Conservation (phyloP, 768 basidiomycete genomes). For the Tubosaeta brunneosetosa region DNA sequence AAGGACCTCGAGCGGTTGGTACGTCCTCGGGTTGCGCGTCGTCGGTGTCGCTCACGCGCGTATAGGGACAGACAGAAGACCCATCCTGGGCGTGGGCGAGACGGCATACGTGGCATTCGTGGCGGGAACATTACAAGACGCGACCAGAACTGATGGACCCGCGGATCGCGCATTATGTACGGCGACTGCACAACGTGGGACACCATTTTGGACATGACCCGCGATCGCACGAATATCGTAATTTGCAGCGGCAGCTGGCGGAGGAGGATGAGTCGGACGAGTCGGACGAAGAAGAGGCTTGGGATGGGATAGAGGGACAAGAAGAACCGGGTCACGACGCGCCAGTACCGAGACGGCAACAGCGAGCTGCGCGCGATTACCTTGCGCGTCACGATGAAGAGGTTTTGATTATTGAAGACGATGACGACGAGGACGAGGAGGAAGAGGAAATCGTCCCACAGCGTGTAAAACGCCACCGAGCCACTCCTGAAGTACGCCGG, state of each 20-base stretch:
- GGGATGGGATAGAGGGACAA: constrained; percentile 4
- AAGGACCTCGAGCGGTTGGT: constrained; percentile 42
- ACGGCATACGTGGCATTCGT: constrained; percentile 53
- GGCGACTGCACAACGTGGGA: constrained; percentile 3
- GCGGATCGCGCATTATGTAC: constrained; percentile 34
- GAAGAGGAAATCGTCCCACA: background rate
- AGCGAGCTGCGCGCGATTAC: background rate
- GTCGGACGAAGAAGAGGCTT: background rate
- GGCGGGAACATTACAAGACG: constrained; percentile 58
- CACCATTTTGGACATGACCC: constrained; percentile 23
- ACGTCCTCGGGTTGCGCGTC: constrained; percentile 10
- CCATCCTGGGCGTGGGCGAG: constrained; percentile 37
- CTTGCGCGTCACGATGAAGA: constrained; percentile 1
- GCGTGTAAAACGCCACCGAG: constrained; percentile 15
- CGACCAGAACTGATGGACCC: constrained; percentile 38
- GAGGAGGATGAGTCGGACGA: constrained; percentile 8
- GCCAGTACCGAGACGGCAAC: background rate
- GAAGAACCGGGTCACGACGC: background rate
- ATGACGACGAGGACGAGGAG: background rate
- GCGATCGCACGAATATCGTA: constrained; percentile 14
- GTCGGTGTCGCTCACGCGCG: background rate
- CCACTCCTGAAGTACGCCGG: constrained; percentile 4
- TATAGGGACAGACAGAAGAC: constrained; percentile 27
- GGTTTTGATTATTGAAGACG: constrained; percentile 1
- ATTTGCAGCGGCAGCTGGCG: background rate